phyloP scores from a whole-genome alignment of 306 rosid genomes.

The Quercus gilva region DNA sequence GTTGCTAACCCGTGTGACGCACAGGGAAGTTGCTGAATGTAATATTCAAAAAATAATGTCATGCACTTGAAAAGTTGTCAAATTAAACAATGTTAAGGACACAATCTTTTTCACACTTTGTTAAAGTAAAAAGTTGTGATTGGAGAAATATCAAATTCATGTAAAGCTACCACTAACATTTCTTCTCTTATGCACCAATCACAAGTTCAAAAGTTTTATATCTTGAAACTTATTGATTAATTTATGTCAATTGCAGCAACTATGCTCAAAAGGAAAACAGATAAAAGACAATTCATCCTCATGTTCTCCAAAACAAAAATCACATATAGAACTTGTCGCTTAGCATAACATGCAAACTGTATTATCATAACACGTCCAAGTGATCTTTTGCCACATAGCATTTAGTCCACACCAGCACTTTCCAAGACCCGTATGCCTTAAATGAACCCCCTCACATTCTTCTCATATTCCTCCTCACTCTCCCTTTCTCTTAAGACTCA shows the following conservation, averaged over 20 bases:
- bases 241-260: too few relatives aligned
- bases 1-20: rapidly evolving
- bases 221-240: too few relatives aligned
- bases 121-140: too few relatives aligned
- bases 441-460: not conserved
- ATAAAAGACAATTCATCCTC: slow-evolving; percentile 11
- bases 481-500: not conserved
- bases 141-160: too few relatives aligned
- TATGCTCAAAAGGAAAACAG: not conserved
- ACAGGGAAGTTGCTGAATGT: too few relatives aligned
- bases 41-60: too few relatives aligned
- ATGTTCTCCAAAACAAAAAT: slow-evolving; percentile 6
- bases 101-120: too few relatives aligned
- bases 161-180: too few relatives aligned
- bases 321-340: slow-evolving; percentile 15
- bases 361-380: slow-evolving; percentile 3
- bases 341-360: slow-evolving; percentile 27
- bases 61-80: too few relatives aligned
- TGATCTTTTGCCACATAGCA: slow-evolving; percentile 6
- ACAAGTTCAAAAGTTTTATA: too few relatives aligned
- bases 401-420: slow-evolving; percentile 28
- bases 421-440: not conserved
- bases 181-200: too few relatives aligned
- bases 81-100: too few relatives aligned
- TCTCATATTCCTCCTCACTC: not conserved